Evolutionary conservation across 2,329 filamentous ascomycete species (phyloP), one percentile per base, ranked within the genome.

Genomic region (Alternaria arborescens): DNA sequence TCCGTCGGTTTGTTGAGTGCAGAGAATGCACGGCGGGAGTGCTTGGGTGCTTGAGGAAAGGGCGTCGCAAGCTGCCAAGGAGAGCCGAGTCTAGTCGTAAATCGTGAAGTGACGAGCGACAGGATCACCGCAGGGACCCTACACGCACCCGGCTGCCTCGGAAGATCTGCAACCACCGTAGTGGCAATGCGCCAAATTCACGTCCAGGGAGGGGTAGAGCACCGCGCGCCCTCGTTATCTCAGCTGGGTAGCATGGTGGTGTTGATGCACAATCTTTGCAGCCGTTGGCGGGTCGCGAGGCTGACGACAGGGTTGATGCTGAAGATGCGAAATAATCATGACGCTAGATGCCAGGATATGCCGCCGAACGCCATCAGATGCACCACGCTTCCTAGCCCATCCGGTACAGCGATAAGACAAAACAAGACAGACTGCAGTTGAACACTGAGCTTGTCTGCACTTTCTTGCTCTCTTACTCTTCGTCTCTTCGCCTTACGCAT

Each of bases 61-160:
- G 46, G 63, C 65, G 52, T 57, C 61, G 65, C 65, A 71, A 68
- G 62, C 60, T 64, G 67, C 68, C 68, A 70, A 69, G 68, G 48
- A 65, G 60, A 47, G 41, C 55, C 59, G 61, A 64, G 50, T 53
- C 62, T 52, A 62, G 46, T 61, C 44, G 42, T 58, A 51, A 55
- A 36, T 60, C 26, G 36, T 58, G 38, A 55, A 62, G 57, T 61
- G 64, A 63, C 59, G 61, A 63, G 54, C 62, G 66, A 65, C 64
- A 41, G 38, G 56, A 52, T 47, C 60, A 52, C 53, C 43, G 44
- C 61, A 55, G 40, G 58, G 51, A 46, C 51, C 58, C 46, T 42
- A 34, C 36, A 16, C 16, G 47, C 28, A 36, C 38, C 32, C 53
- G 58, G 41, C 61, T 55, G 36, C 22, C 24, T 55, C 53, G 56